Conservation (phyloP, 768 basidiomycete genomes). For the Suillus spraguei region DNA sequence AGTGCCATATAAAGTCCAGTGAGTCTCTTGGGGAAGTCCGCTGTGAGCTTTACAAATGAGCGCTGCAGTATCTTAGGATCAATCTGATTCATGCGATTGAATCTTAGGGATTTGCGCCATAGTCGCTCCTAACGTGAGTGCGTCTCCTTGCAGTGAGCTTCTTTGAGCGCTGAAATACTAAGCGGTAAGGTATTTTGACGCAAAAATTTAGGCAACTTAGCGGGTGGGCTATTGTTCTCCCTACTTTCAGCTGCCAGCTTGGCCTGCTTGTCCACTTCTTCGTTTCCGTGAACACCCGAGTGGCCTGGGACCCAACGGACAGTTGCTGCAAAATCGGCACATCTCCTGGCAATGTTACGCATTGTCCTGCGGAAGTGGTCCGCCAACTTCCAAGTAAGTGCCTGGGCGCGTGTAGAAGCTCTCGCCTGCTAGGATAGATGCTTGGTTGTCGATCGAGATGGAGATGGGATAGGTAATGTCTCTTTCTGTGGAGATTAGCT, state of each 20-base stretch:
- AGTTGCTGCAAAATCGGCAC: fast-evolving
- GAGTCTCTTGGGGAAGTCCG: constrained; percentile 15
- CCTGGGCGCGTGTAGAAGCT: background rate
- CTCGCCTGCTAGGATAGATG: constrained; percentile 13
- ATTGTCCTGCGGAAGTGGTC: background rate
- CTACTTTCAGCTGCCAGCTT: background rate
- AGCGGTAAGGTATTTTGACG: background rate
- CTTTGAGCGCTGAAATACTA: background rate
- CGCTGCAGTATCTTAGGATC: background rate
- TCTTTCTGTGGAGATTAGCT: constrained; percentile 5
- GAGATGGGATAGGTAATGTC: constrained; percentile 6
- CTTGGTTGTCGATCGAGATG: constrained; percentile 19
- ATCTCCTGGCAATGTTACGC: background rate
- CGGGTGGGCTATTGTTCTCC: background rate
- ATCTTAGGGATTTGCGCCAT: constrained; percentile 8
- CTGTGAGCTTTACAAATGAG: constrained; percentile 8
- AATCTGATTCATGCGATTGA: background rate
- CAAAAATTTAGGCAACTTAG: background rate
- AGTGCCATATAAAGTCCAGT: constrained; percentile 33
- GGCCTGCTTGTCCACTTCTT: background rate
- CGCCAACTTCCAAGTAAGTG: background rate
- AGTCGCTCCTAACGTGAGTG: background rate
- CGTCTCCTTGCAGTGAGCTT: background rate
- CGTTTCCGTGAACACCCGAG: background rate
- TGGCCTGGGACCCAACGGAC: constrained; percentile 6